Conservation (phyloP, 208 protist species). For the Trypanosoma lewisi region DNA sequence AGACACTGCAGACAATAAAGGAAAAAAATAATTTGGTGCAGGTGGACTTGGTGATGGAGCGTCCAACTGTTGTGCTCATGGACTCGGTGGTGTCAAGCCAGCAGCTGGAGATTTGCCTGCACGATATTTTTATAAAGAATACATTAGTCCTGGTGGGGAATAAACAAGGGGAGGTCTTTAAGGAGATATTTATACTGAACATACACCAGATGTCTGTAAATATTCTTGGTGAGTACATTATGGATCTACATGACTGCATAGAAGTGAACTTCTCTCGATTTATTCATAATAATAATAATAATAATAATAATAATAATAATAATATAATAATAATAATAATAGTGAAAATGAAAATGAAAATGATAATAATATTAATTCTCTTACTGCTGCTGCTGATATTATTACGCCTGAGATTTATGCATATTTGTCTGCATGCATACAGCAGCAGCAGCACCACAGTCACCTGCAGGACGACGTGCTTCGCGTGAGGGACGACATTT, state of each 20-base stretch:
- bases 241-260: slow-evolving; percentile 15
- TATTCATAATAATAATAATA: not conserved
- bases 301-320: slow-evolving; percentile 2
- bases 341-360: no score
- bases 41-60: slow-evolving; percentile 58
- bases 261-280: slow-evolving; percentile 15
- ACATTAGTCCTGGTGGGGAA: no score
- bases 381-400: no score
- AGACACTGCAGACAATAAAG: slow-evolving; percentile 17
- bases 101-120: slow-evolving; percentile 57
- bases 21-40: slow-evolving; percentile 42
- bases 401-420: no score
- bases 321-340: no score
- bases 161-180: not conserved
- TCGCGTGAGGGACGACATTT: no score
- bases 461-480: no score
- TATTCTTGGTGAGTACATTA: slow-evolving; percentile 8
- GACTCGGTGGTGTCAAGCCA: slow-evolving; percentile 34
- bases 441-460: no score
- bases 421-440: no score
- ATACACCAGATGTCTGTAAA: slow-evolving; percentile 25
- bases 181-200: slow-evolving; percentile 20
- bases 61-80: slow-evolving; percentile 55
- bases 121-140: slow-evolving; percentile 47
- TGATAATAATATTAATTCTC: no score